Evolutionary conservation across 2,329 filamentous ascomycete species (phyloP), one percentile per base, ranked within the genome.

Genomic region (Dryadomyces quercus-mongolicae): DNA sequence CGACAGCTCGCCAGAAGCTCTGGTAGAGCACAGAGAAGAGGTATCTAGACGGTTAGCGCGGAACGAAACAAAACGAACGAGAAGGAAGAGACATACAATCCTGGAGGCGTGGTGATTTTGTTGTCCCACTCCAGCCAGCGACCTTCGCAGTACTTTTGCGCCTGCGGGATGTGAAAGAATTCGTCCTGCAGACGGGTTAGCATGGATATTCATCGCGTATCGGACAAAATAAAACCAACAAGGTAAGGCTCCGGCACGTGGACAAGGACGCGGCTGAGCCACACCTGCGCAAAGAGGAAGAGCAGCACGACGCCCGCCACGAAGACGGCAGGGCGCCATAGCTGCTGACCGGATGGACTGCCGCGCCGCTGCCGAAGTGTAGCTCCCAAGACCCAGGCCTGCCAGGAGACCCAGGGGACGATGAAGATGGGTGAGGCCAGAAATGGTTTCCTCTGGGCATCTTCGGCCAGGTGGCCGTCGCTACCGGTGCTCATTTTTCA

Each of bases 81-180:
- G 3, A 25, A n/a, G 40, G 3, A 40, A 18, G 38, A 36, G 10
- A 68, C 74, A 66, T 74, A 89, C 72, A 98, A 72, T 38, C 91
- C 93, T 0, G 93, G 92, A 0, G 93, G 93, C 1, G 93, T 98
- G 0, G 93, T 98, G 65, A 98, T 93, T 67, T 97, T 98, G 56
- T 92, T 85, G 68, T 98, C 91, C 93, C 93, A 98, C 54, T 88
- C 76, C 13, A 68, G 66, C 71, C 85, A 95, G 53, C 78, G 77
- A 12, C 85, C 84, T 44, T 78, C 67, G 67, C 91, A 96, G 67
- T 95, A 98, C 34, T 80, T 81, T 63, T 95, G 88, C 0, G 90
- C 90, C 69, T 98, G 93, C 0, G 89, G 88, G 21, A 96, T 84
- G 66, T 98, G 88, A 59, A 93, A 94, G 34, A 89, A 74, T 65